These are phyloP conservation scores for Anaeromyces robustus DNA, from an alignment of 192 early-diverging fungal species.

Conservation along the genomic window DNA sequence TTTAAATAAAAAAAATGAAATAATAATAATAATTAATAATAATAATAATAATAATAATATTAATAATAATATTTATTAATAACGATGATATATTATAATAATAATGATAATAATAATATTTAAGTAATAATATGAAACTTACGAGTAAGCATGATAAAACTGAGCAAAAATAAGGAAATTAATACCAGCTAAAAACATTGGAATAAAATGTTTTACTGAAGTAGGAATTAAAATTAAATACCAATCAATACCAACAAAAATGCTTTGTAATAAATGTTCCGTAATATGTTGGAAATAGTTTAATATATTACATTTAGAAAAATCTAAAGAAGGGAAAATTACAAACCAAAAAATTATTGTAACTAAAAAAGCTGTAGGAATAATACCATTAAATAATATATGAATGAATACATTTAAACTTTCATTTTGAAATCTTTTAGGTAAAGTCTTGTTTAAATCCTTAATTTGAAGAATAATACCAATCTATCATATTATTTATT, in stretches of 20 bases:
- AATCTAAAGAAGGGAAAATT: neutral
- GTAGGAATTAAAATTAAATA: neutral
- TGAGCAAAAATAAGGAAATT: neutral
- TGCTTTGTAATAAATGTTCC: neutral
- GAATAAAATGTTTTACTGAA: neutral
- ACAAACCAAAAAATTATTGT: neutral
- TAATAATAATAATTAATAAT: too few relatives aligned
- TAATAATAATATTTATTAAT: too few relatives aligned
- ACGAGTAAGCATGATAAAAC: neutral
- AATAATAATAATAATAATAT: too few relatives aligned
- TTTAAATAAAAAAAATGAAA: too few relatives aligned
- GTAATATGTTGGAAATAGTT: neutral
- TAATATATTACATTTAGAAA: neutral
- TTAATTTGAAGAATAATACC: neutral
- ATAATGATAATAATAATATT: too few relatives aligned
- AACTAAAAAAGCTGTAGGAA: neutral
- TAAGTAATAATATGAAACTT: too few relatives aligned
- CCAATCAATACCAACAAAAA: neutral
- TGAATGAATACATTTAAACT: neutral
- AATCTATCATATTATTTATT: neutral
- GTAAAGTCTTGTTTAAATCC: neutral
- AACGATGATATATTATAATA: too few relatives aligned
- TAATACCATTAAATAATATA: neutral
- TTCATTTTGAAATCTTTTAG: neutral
- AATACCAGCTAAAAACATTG: neutral